Percentiles rank a stretch among this genome's conserved stretches.
Evolutionary conservation across 1,139 yeast species (phyloP).

Genomic region (Scheffersomyces parashehatae): DNA sequence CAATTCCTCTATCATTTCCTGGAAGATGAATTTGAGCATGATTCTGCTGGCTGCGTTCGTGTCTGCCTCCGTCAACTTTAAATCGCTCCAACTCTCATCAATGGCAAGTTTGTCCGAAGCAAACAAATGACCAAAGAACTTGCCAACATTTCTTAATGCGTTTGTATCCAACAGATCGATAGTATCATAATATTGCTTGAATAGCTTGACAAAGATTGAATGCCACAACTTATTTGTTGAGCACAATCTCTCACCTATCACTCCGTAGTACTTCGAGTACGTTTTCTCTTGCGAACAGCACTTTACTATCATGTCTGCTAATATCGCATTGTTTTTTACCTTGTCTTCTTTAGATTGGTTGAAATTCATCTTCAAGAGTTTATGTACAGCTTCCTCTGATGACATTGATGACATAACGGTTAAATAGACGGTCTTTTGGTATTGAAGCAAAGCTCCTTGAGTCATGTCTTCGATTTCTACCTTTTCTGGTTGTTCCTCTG

Average conservation of each 20-base stretch:
- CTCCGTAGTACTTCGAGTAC: constrained; percentile 83
- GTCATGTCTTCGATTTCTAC: constrained; percentile 62
- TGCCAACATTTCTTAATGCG: constrained; percentile 77
- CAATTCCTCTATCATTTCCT: constrained; percentile 76
- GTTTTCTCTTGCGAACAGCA: constrained; percentile 88
- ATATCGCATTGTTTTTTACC: constrained; percentile 29
- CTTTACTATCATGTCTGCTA: constrained; percentile 76
- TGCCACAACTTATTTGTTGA: constrained; percentile 56
- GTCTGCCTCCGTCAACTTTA: constrained; percentile 66
- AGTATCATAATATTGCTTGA: constrained; percentile 55
- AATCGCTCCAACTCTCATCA: constrained; percentile 50
- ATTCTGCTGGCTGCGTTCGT: constrained; percentile 83
- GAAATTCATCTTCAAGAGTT: constrained; percentile 55
- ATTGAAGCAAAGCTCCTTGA: constrained; percentile 58
- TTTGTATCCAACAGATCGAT: constrained; percentile 72
- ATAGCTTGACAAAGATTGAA: constrained; percentile 49
- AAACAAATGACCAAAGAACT: constrained; percentile 82
- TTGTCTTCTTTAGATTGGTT: constrained; percentile 38
- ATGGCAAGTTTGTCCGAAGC: constrained; percentile 65
- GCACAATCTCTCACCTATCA: constrained; percentile 70
- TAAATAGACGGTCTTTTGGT: constrained; percentile 74
- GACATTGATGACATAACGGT: constrained; percentile 92
- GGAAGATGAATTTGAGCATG: constrained; percentile 76
- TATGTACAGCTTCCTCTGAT: constrained; percentile 91
- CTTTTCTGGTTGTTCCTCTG: constrained; percentile 6